Evolutionary conservation across 805 yeast species (phyloP), one percentile per base, ranked within the genome.

Genomic region (Saccharomycopsis olivae): DNA sequence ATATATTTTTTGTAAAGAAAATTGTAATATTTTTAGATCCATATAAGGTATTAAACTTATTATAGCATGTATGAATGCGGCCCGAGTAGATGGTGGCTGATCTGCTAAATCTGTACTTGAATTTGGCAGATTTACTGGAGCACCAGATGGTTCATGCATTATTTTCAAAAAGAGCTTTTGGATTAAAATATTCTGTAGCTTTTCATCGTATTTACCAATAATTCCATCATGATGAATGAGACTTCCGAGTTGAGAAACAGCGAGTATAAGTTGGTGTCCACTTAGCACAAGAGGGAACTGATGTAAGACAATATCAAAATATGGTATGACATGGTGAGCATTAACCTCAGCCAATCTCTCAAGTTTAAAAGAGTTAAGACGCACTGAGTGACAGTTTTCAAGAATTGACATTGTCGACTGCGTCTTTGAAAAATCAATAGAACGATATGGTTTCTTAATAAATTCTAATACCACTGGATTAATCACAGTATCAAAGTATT

Each of bases 241-340:
- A 3, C 33, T 18, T 9, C 41, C 43, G 6, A 45, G 9, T 9
- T 15, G 33, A 3, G 28, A 20, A 16, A 32, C 20, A 9, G 46
- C 48, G 11, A 45, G 16, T 4, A 38, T 28, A 27, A 45, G 34
- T 23, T 45, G 48, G 11, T 39, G 37, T 2, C 35, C 29, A 21
- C 48, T 41, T 14, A 45, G 28, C 14, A 45, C 46, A 17, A 31
- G 14, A 8, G 48, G 48, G 20, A 19, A 45, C 32, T 45, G 48
- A 20, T 21, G 32, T n/a, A 45, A 24, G n/a, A 45, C 24, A 18
- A 29, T 19, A 19, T 33, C 36, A 1, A 35, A n/a, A 23, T 45
- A 45, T 14, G 24, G 33, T 17, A 43, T n/a, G 16, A 39, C 13
- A 14, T 35, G 17, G 11, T 18, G 14, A n/a, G 39, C 24, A 33